Conservation (phyloP, 2,329 filamentous ascomycete genomes). For the Penicillium verrucosum region DNA sequence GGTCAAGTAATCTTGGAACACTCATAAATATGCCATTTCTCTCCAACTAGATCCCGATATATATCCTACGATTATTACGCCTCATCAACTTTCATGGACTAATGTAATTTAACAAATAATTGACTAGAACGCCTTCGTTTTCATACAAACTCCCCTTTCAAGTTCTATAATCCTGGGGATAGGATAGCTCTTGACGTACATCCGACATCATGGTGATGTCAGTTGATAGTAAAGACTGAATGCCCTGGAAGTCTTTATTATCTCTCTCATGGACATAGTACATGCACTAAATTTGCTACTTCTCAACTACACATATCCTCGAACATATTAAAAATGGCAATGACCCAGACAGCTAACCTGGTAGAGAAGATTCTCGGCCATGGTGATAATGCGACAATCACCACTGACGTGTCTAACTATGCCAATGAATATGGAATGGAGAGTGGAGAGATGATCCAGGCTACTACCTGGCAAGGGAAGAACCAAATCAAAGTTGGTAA, state of each 20-base stretch:
- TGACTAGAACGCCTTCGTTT: no score
- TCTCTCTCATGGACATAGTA: not conserved
- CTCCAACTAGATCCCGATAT: not conserved
- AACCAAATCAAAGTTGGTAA: constrained; percentile 67
- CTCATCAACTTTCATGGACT: no score
- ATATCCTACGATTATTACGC: not conserved
- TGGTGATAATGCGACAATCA: constrained; percentile 59
- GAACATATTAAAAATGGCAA: constrained; percentile 47
- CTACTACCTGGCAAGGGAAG: constrained; percentile 78
- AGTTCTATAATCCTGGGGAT: not conserved
- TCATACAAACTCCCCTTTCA: not conserved
- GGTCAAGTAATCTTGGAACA: no score
- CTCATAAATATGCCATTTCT: no score
- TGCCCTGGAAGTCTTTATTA: not conserved
- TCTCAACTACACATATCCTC: not conserved
- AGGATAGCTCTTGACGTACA: not conserved
- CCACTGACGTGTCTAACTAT: constrained; percentile 70
- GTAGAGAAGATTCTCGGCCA: constrained; percentile 69
- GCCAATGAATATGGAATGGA: constrained; percentile 53
- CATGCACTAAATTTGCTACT: not conserved
- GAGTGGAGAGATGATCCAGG: constrained; percentile 67
- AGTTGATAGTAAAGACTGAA: not conserved
- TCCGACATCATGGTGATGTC: not conserved
- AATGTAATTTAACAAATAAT: not conserved
- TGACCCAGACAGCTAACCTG: constrained; percentile 64